Evolutionary conservation across 2,329 filamentous ascomycete genomes (phyloP).

Genomic region (Aurifilum marmelostoma): DNA sequence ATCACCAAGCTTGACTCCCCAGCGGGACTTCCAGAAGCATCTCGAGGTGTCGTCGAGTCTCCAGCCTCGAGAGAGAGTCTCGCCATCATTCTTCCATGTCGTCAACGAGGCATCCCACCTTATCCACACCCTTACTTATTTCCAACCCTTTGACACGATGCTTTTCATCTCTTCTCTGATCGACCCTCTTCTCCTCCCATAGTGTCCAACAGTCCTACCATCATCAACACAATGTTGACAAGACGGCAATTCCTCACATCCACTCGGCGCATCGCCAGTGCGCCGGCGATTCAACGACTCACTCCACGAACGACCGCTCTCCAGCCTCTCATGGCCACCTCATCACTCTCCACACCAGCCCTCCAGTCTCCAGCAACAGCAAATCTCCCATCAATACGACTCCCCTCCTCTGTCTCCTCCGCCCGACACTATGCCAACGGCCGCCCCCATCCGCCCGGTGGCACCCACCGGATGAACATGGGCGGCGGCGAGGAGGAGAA

Average conservation of each 20-base stretch:
- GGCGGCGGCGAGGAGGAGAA: constrained; percentile 77
- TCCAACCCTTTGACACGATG: neutral
- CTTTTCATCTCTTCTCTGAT: neutral
- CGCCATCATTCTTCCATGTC: constrained; percentile 17
- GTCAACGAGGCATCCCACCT: neutral
- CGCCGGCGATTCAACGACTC: constrained; percentile 34
- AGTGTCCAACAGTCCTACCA: neutral
- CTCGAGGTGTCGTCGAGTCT: constrained; percentile 20
- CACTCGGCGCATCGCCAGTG: constrained; percentile 39
- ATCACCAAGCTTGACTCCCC: neutral
- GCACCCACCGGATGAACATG: constrained; percentile 92
- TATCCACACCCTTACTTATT: neutral
- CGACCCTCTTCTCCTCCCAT: neutral
- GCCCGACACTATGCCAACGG: constrained; percentile 67
- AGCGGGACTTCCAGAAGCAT: constrained; percentile 20
- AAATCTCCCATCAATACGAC: constrained; percentile 38
- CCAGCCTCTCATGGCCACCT: constrained; percentile 18
- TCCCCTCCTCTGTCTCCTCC: constrained; percentile 38
- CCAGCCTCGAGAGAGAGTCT: neutral
- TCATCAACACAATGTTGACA: constrained; percentile 41
- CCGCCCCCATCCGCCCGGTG: constrained; percentile 83
- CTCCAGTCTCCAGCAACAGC: neutral
- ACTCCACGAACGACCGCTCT: constrained; percentile 32
- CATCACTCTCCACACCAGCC: constrained; percentile 1
- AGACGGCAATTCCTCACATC: constrained; percentile 43